These are phyloP conservation scores for Jamesozyma rosinii DNA, from an alignment of 805 yeast species.

Conservation along the genomic window DNA sequence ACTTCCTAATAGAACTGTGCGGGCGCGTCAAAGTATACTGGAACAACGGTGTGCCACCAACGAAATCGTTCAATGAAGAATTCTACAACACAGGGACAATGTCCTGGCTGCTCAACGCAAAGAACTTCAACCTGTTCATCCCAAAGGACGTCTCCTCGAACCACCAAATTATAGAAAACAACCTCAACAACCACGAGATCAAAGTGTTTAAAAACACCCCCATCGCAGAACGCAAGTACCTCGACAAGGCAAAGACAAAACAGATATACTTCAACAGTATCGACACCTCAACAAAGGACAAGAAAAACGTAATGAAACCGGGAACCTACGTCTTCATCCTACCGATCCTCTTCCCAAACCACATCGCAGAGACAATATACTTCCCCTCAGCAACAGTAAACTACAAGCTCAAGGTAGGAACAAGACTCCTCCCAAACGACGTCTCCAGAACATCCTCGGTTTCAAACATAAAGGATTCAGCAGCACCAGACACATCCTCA, in stretches of 20 bases:
- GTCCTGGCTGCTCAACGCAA: slow-evolving; percentile 38
- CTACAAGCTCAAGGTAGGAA: slow-evolving; percentile 14
- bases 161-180: slow-evolving; percentile 19
- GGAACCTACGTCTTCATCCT: slow-evolving; percentile 61
- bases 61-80: slow-evolving; percentile 37
- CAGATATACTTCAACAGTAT: slow-evolving; percentile 6
- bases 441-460: not conserved
- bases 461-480: not conserved
- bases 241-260: slow-evolving; percentile 13
- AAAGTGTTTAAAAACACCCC: slow-evolving; percentile 15
- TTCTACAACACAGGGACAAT: slow-evolving; percentile 39
- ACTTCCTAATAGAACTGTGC: slow-evolving; percentile 36
- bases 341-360: slow-evolving; percentile 51
- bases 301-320: slow-evolving; percentile 32
- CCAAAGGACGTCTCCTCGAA: slow-evolving; percentile 22
- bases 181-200: slow-evolving; percentile 10
- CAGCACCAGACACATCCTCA: not conserved
- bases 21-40: slow-evolving; percentile 40
- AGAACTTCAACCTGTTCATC: slow-evolving; percentile 38
- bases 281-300: not conserved
- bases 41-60: slow-evolving; percentile 47
- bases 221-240: slow-evolving; percentile 10
- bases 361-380: slow-evolving; percentile 47
- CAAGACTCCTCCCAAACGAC: not conserved
- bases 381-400: slow-evolving; percentile 29